Evolutionary conservation across 164 flowering plant species (phyloP).

Genomic region (grape (Vitis vinifera)): DNA sequence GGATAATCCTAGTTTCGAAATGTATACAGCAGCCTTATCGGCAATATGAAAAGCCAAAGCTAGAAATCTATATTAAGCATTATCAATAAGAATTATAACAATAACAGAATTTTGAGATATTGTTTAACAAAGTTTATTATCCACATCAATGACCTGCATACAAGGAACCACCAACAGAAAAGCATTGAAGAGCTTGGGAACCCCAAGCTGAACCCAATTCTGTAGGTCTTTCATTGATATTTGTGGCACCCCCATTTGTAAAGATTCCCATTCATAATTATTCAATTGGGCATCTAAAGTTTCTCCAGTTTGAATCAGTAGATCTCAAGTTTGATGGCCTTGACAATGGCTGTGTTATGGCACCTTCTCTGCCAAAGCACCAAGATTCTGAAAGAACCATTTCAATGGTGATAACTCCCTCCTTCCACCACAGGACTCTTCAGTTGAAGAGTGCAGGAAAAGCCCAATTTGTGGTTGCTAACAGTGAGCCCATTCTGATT

Average conservation of each 20-base stretch:
- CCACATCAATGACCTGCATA: slow-evolving; percentile 11
- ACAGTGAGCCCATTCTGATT: background rate
- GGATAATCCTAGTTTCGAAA: background rate
- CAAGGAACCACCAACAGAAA: background rate
- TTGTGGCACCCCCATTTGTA: background rate
- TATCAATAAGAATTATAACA: background rate
- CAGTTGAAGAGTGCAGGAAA: too few relatives aligned
- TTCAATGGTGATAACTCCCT: background rate
- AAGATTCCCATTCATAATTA: background rate
- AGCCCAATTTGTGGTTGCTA: too few relatives aligned
- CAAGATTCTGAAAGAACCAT: background rate
- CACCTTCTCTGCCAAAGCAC: too few relatives aligned
- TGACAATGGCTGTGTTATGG: too few relatives aligned
- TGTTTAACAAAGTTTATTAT: background rate
- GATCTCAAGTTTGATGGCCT: background rate
- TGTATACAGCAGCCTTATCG: background rate
- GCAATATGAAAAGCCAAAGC: background rate
- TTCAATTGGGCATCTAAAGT: background rate
- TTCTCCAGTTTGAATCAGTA: background rate
- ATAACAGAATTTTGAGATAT: background rate
- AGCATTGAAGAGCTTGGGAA: background rate
- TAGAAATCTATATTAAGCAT: background rate
- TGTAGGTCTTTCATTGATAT: background rate
- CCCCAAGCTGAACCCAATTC: background rate
- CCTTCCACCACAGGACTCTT: too few relatives aligned